Evolutionary conservation across 2,329 filamentous ascomycete genomes (phyloP), one percentile per base, ranked within the genome.

Genomic region (Claviceps fusiformis): DNA sequence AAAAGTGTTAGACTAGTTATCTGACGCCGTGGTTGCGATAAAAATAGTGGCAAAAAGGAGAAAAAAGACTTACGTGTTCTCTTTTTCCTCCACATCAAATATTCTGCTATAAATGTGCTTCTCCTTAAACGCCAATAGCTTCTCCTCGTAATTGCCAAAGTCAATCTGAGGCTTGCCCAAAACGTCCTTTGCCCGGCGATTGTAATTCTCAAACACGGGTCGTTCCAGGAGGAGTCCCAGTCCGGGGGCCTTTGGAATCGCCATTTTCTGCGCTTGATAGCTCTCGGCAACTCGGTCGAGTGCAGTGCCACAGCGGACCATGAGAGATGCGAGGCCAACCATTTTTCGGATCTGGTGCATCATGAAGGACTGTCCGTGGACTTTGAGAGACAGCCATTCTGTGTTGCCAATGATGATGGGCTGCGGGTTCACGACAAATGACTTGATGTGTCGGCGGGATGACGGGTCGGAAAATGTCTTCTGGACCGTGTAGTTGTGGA

Each of bases 261-360:
- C 86, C 63, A 95, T 87, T 56, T 85, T 83, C 24, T 82, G 78
- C 6, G 76, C 67, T 1, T 80, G 81, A 68, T 95, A 95, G 57
- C 83, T 88, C 58, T 95, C 80, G 0, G 73, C 68, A 61, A 98
- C 87, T 33, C 87, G 81, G 11, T 80, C 73, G 4, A 83, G 75
- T 4, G 87, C 77, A n/a, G 85, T 85, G 52, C 89, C 93, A 68
- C 87, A 95, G 43, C 93, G 85, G 7, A 95, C 86, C 6, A 92
- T 76, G 57, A 98, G 76, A 39, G 89, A 83, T 9, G 83, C 89
- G 86, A 98, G 90, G 55, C 88, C 89, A 17, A 98, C 89, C 93
- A 98, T 97, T 73, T 97, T 98, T 65, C 93, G 86, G 70, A 98
- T 98, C 73, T 98, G 93, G 71, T 98, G 93, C 93, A 98, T 98